These are phyloP conservation scores for Phyllosticta paracitricarpa DNA, from an alignment of 2,329 filamentous ascomycete species.

Conservation along the genomic window DNA sequence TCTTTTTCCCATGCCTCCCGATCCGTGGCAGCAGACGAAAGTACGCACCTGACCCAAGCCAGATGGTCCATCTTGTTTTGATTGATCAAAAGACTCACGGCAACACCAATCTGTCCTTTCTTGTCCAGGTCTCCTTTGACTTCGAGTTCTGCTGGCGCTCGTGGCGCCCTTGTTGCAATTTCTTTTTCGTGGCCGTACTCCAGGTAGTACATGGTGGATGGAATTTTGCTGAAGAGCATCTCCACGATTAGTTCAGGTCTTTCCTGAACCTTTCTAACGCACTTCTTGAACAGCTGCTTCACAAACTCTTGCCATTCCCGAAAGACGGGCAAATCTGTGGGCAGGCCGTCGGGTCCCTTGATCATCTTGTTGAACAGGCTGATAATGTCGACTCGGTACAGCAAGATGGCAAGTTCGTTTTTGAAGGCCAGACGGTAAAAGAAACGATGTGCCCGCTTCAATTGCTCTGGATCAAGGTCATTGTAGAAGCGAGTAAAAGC, in stretches of 20 bases:
- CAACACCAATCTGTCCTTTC: conserved; percentile 63
- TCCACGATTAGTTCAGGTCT: conserved; percentile 80
- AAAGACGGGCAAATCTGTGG: conserved; percentile 55
- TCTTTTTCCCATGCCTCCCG: conserved; percentile 68
- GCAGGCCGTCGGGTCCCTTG: conserved; percentile 71
- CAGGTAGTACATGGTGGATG: conserved; percentile 71
- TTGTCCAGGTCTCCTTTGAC: conserved; percentile 62
- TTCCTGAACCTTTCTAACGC: conserved; percentile 75
- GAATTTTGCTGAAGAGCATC: conserved; percentile 89
- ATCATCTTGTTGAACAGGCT: conserved; percentile 83
- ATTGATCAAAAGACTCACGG: conserved; percentile 69
- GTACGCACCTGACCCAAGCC: conserved; percentile 68
- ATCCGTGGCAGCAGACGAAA: conserved; percentile 60
- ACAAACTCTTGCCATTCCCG: conserved; percentile 88
- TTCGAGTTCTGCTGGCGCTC: conserved; percentile 70
- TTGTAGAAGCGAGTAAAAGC: conserved; percentile 68
- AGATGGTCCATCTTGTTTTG: conserved; percentile 66
- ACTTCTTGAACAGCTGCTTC: conserved; percentile 71
- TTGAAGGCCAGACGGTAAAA: conserved; percentile 94
- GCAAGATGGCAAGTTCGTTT: conserved; percentile 76
- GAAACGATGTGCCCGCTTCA: conserved; percentile 88
- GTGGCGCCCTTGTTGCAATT: conserved; percentile 52
- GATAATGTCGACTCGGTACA: conserved; percentile 87
- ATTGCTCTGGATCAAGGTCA: conserved; percentile 67
- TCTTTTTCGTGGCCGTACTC: conserved; percentile 87